phyloP scores from a whole-genome alignment of 768 basidiomycete species.

The Leucogyrophana mollusca region DNA sequence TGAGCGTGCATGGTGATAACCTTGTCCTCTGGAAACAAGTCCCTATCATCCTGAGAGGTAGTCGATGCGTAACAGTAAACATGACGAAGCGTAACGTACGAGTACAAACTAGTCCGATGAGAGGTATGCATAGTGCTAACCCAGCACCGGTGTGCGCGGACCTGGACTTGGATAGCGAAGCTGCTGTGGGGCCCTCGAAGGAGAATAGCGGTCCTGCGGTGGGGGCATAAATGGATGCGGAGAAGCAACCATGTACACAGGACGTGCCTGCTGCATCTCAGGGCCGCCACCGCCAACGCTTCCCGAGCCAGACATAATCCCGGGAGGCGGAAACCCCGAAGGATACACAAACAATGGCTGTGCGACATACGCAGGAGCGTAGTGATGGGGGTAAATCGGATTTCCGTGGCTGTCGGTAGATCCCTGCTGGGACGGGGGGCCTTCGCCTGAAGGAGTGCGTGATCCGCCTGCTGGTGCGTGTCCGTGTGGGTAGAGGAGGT shows the following conservation, averaged over 20 bases:
- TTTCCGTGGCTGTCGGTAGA: neutral
- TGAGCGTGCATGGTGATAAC: too few species aligned
- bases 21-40: too few species aligned
- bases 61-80: too few species aligned
- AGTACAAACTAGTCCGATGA: too few species aligned
- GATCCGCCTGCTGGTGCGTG: slow-evolving; percentile 16
- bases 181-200: too few species aligned
- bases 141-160: too few species aligned
- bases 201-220: neutral
- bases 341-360: slow-evolving; percentile 18
- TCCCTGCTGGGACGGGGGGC: neutral
- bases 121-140: too few species aligned
- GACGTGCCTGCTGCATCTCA: neutral
- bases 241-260: neutral
- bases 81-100: too few species aligned
- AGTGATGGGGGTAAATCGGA: slow-evolving; percentile 21
- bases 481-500: slow-evolving; percentile 20
- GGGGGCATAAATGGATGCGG: neutral
- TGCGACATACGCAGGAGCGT: slow-evolving; percentile 6
- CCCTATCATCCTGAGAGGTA: too few species aligned
- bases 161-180: too few species aligned
- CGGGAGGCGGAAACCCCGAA: slow-evolving; percentile 13
- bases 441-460: slow-evolving; percentile 7
- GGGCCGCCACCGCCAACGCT: neutral
- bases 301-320: neutral